Evolutionary conservation across 768 basidiomycete genomes (phyloP).

Genomic region (Russula sp.): DNA sequence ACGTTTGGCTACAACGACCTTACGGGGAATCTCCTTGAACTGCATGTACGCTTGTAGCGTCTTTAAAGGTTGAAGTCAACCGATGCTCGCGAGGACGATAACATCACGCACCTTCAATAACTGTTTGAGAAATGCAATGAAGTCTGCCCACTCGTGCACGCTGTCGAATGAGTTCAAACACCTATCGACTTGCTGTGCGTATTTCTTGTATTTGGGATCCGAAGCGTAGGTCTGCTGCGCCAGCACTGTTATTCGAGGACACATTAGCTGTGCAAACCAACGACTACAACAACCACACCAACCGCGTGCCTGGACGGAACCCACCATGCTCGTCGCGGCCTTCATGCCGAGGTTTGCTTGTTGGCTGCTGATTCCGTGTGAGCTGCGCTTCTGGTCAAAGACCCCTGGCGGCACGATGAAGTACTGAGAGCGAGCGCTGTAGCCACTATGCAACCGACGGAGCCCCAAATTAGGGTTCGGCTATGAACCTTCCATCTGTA

Average conservation of each 20-base stretch:
- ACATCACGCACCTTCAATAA: conserved; percentile 69
- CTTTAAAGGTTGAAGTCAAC: conserved; percentile 41
- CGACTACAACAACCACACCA: conserved; percentile 31
- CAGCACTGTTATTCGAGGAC: conserved; percentile 39
- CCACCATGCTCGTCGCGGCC: conserved; percentile 27
- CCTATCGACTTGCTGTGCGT: conserved; percentile 86
- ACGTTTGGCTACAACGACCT: conserved; percentile 91
- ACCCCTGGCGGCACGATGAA: conserved; percentile 57
- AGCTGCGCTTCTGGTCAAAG: conserved; percentile 1
- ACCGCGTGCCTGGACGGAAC: conserved; percentile 53
- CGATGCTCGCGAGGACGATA: neutral
- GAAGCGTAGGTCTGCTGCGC: conserved; percentile 58
- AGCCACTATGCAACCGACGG: too few species aligned
- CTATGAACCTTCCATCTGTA: too few species aligned
- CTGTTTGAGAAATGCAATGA: conserved; percentile 94
- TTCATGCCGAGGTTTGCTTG: neutral
- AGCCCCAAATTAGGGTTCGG: conserved; percentile 22
- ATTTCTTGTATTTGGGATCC: conserved; percentile 95
- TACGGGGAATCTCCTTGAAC: conserved; percentile 94
- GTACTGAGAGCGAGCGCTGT: neutral
- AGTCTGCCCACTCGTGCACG: conserved; percentile 99
- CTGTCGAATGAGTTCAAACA: conserved; percentile 91
- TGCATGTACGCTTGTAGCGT: conserved; percentile 91
- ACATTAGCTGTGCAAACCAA: conserved; percentile 8
- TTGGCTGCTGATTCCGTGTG: conserved; percentile 13